These are phyloP conservation scores for Glebionis coronaria DNA, from an alignment of 129 eudicot species.

Conservation along the genomic window DNA sequence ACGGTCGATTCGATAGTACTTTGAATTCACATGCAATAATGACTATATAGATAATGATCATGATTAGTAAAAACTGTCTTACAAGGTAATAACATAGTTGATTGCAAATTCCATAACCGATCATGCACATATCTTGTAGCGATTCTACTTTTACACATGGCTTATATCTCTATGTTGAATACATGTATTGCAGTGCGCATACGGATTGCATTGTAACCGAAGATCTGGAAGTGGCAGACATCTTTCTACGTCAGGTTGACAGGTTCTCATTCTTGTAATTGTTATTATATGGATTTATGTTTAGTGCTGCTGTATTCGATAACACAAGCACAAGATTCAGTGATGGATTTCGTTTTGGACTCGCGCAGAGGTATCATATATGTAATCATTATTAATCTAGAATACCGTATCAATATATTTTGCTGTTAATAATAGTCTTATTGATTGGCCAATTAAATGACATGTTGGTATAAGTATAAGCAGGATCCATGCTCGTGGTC, in stretches of 20 bases:
- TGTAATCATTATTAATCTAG: not conserved
- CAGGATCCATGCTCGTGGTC: no score
- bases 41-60: no score
- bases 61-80: no score
- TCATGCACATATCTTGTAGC: no score
- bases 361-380: conserved; percentile 87
- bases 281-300: conserved; percentile 10
- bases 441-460: conserved; percentile 6
- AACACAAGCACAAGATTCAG: conserved; percentile 95
- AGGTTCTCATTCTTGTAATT: conserved; percentile 38
- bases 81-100: no score
- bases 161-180: no score
- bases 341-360: conserved; percentile 92
- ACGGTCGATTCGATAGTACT: no score
- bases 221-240: conserved; percentile 65
- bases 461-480: no score
- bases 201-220: conserved; percentile 86
- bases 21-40: no score
- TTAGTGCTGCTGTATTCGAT: conserved; percentile 94
- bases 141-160: no score
- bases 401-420: not conserved
- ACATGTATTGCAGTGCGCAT: conserved; percentile 78
- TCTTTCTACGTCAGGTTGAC: conserved; percentile 76
- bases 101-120: no score
- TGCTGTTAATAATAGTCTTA: not conserved